Conservation (phyloP, 768 basidiomycete genomes). For the Udeniomyces megalosporus region DNA sequence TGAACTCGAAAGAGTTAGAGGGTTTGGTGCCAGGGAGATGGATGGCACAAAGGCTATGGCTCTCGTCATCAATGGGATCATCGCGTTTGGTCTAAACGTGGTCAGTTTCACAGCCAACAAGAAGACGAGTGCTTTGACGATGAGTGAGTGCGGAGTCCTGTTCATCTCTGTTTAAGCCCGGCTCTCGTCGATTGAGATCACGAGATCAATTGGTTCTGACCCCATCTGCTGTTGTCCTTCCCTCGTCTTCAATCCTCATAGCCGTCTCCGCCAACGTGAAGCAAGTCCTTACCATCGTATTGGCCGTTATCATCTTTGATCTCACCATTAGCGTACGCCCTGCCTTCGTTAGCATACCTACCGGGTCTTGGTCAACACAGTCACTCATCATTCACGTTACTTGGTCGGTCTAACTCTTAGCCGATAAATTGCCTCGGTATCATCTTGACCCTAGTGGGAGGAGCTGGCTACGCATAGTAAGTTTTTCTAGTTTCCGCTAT, state of each 20-base stretch:
- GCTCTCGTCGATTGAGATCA: neutral
- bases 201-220: neutral
- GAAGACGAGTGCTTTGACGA: slow-evolving; percentile 70
- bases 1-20: slow-evolving; percentile 51
- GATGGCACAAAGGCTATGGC: slow-evolving; percentile 37
- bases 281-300: slow-evolving; percentile 75
- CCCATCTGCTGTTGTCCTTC: neutral
- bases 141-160: slow-evolving; percentile 64
- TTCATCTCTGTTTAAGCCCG: neutral
- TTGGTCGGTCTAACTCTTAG: neutral
- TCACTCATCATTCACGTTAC: too few species aligned
- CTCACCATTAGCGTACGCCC: slow-evolving; percentile 45
- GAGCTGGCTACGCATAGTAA: slow-evolving; percentile 52
- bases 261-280: slow-evolving; percentile 58
- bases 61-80: slow-evolving; percentile 57
- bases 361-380: too few species aligned
- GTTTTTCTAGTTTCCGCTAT: neutral
- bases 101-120: slow-evolving; percentile 94
- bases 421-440: slow-evolving; percentile 70
- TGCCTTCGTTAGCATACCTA: too few species aligned
- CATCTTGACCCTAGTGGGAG: slow-evolving; percentile 63
- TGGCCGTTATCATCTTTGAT: slow-evolving; percentile 69
- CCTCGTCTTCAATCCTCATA: neutral
- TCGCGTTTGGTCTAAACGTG: slow-evolving; percentile 86
- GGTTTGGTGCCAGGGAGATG: slow-evolving; percentile 37